phyloP scores from a whole-genome alignment of 2,329 filamentous ascomycete species.

The Alternaria tenuissima region DNA sequence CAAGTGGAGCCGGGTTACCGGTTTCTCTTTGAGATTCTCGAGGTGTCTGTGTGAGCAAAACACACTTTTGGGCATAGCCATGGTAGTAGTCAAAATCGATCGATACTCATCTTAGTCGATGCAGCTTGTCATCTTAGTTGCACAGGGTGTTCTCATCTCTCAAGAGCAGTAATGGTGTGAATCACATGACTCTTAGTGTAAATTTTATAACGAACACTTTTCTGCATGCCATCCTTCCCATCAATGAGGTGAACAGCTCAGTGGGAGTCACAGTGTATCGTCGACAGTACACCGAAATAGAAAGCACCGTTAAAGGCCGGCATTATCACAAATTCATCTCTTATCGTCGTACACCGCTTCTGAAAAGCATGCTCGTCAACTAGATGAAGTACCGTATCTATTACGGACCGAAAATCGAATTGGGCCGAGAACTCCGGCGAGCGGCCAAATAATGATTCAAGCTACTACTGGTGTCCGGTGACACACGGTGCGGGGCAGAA shows the following conservation, averaged over 20 bases:
- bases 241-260: neutral
- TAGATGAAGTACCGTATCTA: neutral
- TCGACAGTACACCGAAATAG: neutral
- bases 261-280: no score
- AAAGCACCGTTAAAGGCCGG: neutral
- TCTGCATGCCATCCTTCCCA: no score
- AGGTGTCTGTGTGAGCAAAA: neutral
- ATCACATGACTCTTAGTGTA: rapidly evolving
- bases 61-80: neutral
- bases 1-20: conserved; percentile 10
- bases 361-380: neutral
- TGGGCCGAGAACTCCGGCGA: neutral
- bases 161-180: neutral
- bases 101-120: neutral
- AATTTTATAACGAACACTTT: no score
- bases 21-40: conserved; percentile 3
- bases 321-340: neutral
- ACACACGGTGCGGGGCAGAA: conserved; percentile 3
- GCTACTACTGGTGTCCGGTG: neutral
- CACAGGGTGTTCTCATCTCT: neutral
- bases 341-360: conserved; percentile 6
- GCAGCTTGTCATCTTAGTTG: no score
- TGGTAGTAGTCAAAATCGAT: neutral
- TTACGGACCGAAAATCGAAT: conserved; percentile 5
- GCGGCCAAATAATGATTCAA: neutral